These are phyloP conservation scores for Stereocaulon alpinum DNA, from an alignment of 495 filamentous ascomycete genomes.

Conservation along the genomic window DNA sequence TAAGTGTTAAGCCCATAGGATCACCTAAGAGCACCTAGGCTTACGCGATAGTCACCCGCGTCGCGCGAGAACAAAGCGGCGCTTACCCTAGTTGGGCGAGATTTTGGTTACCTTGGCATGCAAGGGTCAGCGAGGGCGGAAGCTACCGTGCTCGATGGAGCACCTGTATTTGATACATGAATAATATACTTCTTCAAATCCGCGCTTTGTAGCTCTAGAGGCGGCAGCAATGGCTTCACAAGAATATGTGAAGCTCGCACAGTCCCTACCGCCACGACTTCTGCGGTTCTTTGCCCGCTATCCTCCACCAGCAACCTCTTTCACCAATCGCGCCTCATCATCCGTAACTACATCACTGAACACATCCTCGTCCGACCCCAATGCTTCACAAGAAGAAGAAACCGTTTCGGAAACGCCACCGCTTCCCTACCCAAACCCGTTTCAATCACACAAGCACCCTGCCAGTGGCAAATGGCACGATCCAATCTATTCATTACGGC, in stretches of 20 bases:
- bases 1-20: too few species aligned
- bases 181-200: not conserved
- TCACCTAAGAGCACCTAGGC: too few species aligned
- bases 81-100: too few species aligned
- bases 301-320: conserved; percentile 47
- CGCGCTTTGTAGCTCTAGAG: not conserved
- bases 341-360: conserved; percentile 26
- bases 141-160: too few species aligned
- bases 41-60: too few species aligned
- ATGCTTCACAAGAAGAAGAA: conserved; percentile 16
- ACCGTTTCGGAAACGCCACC: conserved; percentile 23
- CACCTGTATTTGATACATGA: too few species aligned
- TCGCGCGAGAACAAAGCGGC: too few species aligned
- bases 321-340: conserved; percentile 33
- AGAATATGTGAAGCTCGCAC: conserved; percentile 50
- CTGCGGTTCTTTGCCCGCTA: conserved; percentile 81
- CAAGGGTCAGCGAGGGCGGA: not conserved
- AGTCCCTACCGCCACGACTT: conserved; percentile 61
- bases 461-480: conserved; percentile 67
- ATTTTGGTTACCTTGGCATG: not conserved
- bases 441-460: conserved; percentile 59
- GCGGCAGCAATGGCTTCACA: conserved; percentile 16
- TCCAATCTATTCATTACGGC: conserved; percentile 68
- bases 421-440: conserved; percentile 52
- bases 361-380: conserved; percentile 26